phyloP scores from a whole-genome alignment of 805 yeast genomes.

The Teunomyces atbi region DNA sequence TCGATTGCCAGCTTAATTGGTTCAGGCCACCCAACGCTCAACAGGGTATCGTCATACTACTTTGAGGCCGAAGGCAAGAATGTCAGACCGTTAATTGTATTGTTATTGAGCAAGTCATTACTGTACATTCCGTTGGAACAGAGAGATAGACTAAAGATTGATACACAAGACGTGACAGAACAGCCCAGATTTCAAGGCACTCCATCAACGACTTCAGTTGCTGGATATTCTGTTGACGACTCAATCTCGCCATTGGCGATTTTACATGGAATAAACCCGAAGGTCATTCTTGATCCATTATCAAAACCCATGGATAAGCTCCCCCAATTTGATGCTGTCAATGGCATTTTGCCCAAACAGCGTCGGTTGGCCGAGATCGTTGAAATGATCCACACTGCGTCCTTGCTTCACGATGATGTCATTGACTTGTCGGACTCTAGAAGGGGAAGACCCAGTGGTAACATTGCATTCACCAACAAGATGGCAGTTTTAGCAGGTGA shows the following conservation, averaged over 20 bases:
- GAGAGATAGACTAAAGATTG: conserved; percentile 63
- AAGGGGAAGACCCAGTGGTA: conserved; percentile 88
- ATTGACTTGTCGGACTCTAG: conserved; percentile 87
- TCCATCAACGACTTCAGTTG: conserved; percentile 51
- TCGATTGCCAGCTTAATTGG: conserved; percentile 87
- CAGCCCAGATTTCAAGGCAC: conserved; percentile 64
- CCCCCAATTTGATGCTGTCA: conserved; percentile 55
- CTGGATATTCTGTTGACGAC: conserved; percentile 58
- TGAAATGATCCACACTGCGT: conserved; percentile 98
- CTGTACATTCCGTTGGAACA: conserved; percentile 67
- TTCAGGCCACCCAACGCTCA: conserved; percentile 89
- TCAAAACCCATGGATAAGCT: conserved; percentile 74
- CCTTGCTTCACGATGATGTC: conserved; percentile 93
- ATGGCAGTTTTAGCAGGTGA: conserved; percentile 98
- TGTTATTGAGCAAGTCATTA: conserved; percentile 78
- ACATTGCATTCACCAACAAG: conserved; percentile 90
- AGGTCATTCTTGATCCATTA: conserved; percentile 75
- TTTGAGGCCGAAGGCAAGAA: conserved; percentile 96
- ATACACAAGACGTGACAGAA: conserved; percentile 60
- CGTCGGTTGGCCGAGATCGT: conserved; percentile 95
- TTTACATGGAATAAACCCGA: conserved; percentile 89
- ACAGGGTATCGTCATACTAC: conserved; percentile 90
- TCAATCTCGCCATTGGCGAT: conserved; percentile 79
- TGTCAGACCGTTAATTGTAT: conserved; percentile 86
- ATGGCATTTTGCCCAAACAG: conserved; percentile 91